Evolutionary conservation across 2,329 filamentous ascomycete genomes (phyloP).

Genomic region (Podosphaera xanthii): DNA sequence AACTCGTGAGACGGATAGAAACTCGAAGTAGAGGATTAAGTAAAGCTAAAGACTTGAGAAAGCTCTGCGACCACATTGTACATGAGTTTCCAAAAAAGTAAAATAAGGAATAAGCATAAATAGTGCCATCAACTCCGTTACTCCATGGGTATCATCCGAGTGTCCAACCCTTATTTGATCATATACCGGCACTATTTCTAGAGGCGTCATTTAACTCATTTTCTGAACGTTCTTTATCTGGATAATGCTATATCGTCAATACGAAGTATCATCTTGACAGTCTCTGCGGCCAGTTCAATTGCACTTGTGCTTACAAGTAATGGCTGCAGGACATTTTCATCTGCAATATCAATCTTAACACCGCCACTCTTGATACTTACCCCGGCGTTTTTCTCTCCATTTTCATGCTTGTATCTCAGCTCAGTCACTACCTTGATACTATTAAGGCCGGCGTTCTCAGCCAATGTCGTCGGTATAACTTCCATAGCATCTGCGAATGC

Average conservation of each 20-base stretch:
- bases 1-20: too few species aligned
- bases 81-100: too few species aligned
- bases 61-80: too few species aligned
- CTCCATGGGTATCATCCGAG: too few species aligned
- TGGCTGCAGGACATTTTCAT: slow-evolving; percentile 92
- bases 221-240: slow-evolving; percentile 6
- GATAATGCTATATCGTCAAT: slow-evolving; percentile 15
- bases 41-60: too few species aligned
- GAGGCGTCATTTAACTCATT: too few species aligned
- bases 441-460: slow-evolving; percentile 93
- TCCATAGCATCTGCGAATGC: slow-evolving; percentile 95
- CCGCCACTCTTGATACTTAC: slow-evolving; percentile 96
- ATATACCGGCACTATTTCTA: too few species aligned
- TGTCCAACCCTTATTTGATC: too few species aligned
- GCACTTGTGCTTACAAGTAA: slow-evolving; percentile 91
- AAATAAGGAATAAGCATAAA: too few species aligned
- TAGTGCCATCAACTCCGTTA: too few species aligned
- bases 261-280: slow-evolving; percentile 43
- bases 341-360: slow-evolving; percentile 88
- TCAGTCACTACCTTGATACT: slow-evolving; percentile 98
- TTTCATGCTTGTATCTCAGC: slow-evolving; percentile 76
- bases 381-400: slow-evolving; percentile 86
- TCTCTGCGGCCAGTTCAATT: slow-evolving; percentile 91
- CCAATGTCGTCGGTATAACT: slow-evolving; percentile 86
- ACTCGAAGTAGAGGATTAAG: too few species aligned